Base-by-base conservation (phyloP, 805 yeast species). In the Yarrowia alimentaria region DNA sequence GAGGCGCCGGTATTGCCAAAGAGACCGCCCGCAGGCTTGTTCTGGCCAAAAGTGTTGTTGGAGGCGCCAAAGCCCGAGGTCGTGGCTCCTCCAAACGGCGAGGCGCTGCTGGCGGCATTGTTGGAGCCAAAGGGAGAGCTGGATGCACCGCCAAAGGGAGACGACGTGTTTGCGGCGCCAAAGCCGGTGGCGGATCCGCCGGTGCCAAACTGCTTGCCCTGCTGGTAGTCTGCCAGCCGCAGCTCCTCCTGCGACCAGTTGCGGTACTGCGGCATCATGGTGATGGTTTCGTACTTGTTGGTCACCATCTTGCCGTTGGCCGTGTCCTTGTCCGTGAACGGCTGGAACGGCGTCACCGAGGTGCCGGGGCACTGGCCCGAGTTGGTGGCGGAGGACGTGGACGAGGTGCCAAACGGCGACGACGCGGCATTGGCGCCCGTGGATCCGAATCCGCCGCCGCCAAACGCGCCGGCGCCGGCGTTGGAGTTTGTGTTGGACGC, bases 251-350 rank as follows among this genome's bases (percentile, higher is more conserved):
- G 77, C 0, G 96, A 85, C 60, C 67, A 85, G 58, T 81, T 80
- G 59, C 76, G 76, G 64, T 91, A 93, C 65, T 88, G 95, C 5
- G 95, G 95, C 97, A 93, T 90, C 35, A 86, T 77, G 9, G 85
- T 72, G 55, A 93, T 83, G 58, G 80, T 80, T 66, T 91, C 87
- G 68, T 73, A 90, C 43, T 73, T 68, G 51, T 79, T 81, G 16
- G 73, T 70, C 6, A 22, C 29, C 22, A 54, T 16, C 45, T 55
- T 54, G 18, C 54, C 54, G 20, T 28, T 24, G 4, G 73, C 64
- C 26, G 68, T 63, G 61, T 90, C 97, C 60, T 83, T 85, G 64
- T 91, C 97, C 26, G 74, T 72, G 57, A 67, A 74, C 7, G 89
- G 76, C 47, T 79, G 72, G 63, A 81, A 90, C 1, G 95, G 91